A percentile compares a stretch with the other conserved stretches of the same genome.
phyloP scores from a whole-genome alignment of 768 basidiomycete genomes.

The Kwoniella sp. region DNA sequence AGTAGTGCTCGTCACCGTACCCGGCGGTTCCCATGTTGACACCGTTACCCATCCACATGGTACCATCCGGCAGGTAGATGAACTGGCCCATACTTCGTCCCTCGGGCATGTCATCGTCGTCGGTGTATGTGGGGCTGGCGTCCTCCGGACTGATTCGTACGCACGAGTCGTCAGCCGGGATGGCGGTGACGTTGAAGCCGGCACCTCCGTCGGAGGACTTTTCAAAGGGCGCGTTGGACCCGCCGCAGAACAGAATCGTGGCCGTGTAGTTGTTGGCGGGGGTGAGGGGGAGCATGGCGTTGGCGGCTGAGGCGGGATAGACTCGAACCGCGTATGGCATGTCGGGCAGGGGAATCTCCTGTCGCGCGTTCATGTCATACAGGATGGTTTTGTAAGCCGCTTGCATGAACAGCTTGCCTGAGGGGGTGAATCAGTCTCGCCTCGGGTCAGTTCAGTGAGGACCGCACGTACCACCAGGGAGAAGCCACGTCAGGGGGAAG shows the following conservation, averaged over 20 bases:
- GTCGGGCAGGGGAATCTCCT: constrained; percentile 59
- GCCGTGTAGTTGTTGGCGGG: constrained; percentile 82
- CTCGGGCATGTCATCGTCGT: constrained; percentile 47
- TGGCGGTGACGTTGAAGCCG: constrained; percentile 56
- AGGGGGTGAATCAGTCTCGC: not conserved
- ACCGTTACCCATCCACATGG: constrained; percentile 52
- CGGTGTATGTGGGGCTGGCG: constrained; percentile 41
- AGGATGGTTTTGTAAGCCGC: constrained; percentile 54
- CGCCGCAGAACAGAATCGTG: constrained; percentile 87
- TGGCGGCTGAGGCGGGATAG: constrained; percentile 68
- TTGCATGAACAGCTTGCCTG: constrained; percentile 52
- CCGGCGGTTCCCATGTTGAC: constrained; percentile 83
- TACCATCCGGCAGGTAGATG: constrained; percentile 60
- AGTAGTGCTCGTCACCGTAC: constrained; percentile 62
- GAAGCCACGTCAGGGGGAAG: constrained; percentile 68
- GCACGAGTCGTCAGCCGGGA: constrained; percentile 66
- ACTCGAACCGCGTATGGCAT: constrained; percentile 56
- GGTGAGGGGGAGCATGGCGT: constrained; percentile 84
- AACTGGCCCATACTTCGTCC: constrained; percentile 80
- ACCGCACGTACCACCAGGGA: constrained; percentile 49
- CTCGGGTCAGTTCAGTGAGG: not conserved
- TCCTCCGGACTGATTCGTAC: constrained; percentile 70
- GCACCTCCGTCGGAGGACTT: constrained; percentile 70
- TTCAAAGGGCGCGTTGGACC: constrained; percentile 56
- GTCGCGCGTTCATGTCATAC: constrained; percentile 61